Evolutionary conservation across 163 green algal genomes (phyloP).

Genomic region (Prototheca cutis): DNA sequence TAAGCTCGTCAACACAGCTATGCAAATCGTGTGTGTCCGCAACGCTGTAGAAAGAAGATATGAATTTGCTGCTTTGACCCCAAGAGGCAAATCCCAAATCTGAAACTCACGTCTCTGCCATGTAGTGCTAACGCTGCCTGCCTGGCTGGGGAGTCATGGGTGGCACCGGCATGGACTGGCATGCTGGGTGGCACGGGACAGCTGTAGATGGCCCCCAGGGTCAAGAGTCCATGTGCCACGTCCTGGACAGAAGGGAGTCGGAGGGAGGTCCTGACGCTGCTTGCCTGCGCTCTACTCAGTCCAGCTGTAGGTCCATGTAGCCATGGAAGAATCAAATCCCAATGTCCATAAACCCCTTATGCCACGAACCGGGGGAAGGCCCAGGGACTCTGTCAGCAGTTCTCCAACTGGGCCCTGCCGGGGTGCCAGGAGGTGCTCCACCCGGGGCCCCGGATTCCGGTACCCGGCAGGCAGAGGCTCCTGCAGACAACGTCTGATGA

Average conservation of each 20-base stretch:
- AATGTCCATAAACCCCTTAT: background rate
- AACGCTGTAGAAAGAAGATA: too few species aligned
- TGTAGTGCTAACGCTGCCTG: background rate
- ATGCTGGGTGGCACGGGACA: constrained; percentile 38
- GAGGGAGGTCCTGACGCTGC: background rate
- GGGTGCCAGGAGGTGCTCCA: constrained; percentile 21
- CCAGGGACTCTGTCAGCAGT: constrained; percentile 12
- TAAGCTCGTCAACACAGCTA: background rate
- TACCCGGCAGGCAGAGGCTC: background rate
- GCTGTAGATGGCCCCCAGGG: constrained; percentile 55
- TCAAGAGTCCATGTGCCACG: constrained; percentile 31
- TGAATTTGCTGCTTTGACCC: background rate
- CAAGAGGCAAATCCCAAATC: background rate
- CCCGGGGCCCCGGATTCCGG: constrained; percentile 3
- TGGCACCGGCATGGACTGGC: background rate
- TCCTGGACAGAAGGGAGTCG: background rate
- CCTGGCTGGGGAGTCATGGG: background rate
- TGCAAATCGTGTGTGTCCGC: background rate
- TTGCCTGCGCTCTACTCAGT: background rate
- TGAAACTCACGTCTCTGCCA: background rate
- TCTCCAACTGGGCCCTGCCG: constrained; percentile 5
- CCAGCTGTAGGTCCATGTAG: too few species aligned
- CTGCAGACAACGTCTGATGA: background rate
- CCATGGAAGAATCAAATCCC: too few species aligned
- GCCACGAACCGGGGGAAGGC: constrained; percentile 8